A percentile compares a stretch with the other conserved stretches of the same genome.
These are phyloP conservation scores for Aspergillus sp. DNA, from an alignment of 2,329 filamentous ascomycete genomes.

Conservation along the genomic window DNA sequence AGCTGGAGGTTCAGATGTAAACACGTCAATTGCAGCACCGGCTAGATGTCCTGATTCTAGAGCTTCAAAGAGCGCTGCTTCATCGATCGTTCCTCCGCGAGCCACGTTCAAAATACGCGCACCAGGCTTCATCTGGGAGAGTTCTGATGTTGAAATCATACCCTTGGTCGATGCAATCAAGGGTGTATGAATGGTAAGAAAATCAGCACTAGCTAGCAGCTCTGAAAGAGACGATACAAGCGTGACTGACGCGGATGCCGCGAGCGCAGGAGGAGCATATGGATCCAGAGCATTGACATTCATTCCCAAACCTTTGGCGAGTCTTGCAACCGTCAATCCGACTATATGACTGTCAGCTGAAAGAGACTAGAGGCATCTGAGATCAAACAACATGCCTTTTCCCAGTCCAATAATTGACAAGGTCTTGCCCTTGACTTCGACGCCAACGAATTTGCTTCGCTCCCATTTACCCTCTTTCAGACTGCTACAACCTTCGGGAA, in stretches of 20 bases:
- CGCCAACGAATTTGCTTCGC: conserved; percentile 66
- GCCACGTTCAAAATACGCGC: conserved; percentile 75
- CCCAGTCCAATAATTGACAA: conserved; percentile 73
- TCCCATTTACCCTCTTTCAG: conserved; percentile 73
- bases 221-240: conserved; percentile 55
- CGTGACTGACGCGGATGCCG: conserved; percentile 61
- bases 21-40: conserved; percentile 75
- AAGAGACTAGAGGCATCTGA: neutral
- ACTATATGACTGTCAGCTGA: conserved; percentile 38
- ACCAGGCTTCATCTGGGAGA: conserved; percentile 67
- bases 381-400: conserved; percentile 50
- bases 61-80: conserved; percentile 65
- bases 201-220: conserved; percentile 65
- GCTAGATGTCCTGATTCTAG: conserved; percentile 67
- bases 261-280: conserved; percentile 70
- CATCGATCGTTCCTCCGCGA: conserved; percentile 74
- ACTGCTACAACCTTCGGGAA: conserved; percentile 64
- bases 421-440: conserved; percentile 73
- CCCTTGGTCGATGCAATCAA: conserved; percentile 72
- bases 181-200: conserved; percentile 77
- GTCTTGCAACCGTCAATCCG: conserved; percentile 73
- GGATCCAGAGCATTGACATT: conserved; percentile 70
- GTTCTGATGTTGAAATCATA: conserved; percentile 63
- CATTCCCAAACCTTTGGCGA: conserved; percentile 74
- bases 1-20: conserved; percentile 68